Evolutionary conservation across 768 basidiomycete species (phyloP), one percentile per base, ranked within the genome.

Genomic region (Tephrocybe sp.): DNA sequence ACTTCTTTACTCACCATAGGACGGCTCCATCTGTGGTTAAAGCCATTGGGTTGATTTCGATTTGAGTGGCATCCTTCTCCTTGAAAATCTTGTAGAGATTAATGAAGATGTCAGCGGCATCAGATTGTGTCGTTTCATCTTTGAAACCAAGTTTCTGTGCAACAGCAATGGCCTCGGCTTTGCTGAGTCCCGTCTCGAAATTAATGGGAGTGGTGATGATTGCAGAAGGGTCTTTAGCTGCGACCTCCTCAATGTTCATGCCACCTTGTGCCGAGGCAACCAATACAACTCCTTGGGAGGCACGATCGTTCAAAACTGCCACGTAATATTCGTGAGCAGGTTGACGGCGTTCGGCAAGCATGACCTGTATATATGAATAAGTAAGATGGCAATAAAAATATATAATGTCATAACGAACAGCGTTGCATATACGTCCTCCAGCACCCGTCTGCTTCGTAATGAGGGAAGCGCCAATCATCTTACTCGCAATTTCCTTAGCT

Each of bases 181-280:
- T 79, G 53, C 80, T 80, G 23, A 99, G 75, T 6, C 95, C 95
- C 11, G 81, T 86, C 47, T 87, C 73, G 55, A 89, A 91, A 66
- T 88, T 75, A 60, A 99, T 91, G 40, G 92, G 89, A 10, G 89
- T 94, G 39, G 94, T 98, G 61, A 98, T 92, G 69, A 99, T 98
- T 33, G 97, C 90, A 30, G 74, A 72, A 29, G 97, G 97, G 62
- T 97, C 92, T 59, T 94, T 92, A 24, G 91, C 91, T 22, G 97
- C 97, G 40, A 99, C 97, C 62, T 99, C 97, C 69, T 99, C 97
- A 63, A 99, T 99, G 71, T 98, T 98, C 97, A 99, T 99, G 49
- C 97, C 97, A 48, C 97, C 97, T 64, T 97, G 94, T 16, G 79
- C 78, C 37, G 97, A 98, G 16, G 86, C 86, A 46, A 99, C 95